Evolutionary conservation across 2,329 filamentous ascomycete genomes (phyloP).

Genomic region (Phaeosphaeriaceae sp.): DNA sequence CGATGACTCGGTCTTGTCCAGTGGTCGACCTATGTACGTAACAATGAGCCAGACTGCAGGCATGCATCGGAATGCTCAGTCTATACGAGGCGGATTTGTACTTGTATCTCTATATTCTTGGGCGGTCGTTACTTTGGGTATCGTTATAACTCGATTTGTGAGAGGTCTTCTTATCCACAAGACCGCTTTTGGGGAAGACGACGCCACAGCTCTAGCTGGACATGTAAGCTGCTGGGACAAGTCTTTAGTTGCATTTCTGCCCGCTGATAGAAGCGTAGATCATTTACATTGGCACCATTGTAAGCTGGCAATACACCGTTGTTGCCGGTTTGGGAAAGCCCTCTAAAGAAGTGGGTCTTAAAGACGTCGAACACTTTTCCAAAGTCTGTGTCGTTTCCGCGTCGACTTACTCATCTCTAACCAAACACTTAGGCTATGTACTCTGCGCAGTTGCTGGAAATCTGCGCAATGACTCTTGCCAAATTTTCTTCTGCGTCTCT

Average conservation of each 20-base stretch:
- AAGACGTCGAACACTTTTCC: slow-evolving; percentile 15
- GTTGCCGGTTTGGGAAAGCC: slow-evolving; percentile 23
- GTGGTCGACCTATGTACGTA: neutral
- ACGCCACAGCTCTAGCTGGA: slow-evolving; percentile 16
- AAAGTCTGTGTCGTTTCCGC: slow-evolving; percentile 10
- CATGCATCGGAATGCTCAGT: slow-evolving; percentile 12
- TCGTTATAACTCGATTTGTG: slow-evolving; percentile 17
- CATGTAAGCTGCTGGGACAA: slow-evolving; percentile 12
- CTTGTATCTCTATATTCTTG: slow-evolving; percentile 29
- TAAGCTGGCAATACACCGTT: slow-evolving; percentile 23
- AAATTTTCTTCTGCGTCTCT: slow-evolving; percentile 27
- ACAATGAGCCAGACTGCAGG: slow-evolving; percentile 4
- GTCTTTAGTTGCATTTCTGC: neutral
- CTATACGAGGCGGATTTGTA: slow-evolving; percentile 14
- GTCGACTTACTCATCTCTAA: neutral
- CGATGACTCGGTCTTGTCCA: too few species aligned
- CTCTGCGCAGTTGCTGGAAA: slow-evolving; percentile 14
- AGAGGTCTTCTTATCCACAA: slow-evolving; percentile 17
- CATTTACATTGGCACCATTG: slow-evolving; percentile 14
- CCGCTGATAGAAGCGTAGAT: slow-evolving; percentile 13
- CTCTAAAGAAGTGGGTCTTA: slow-evolving; percentile 1
- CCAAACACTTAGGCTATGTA: slow-evolving; percentile 16
- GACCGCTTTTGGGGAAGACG: slow-evolving; percentile 22
- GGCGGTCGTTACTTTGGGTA: slow-evolving; percentile 18
- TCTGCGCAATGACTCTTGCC: slow-evolving; percentile 20